phyloP scores from a whole-genome alignment of 2,329 filamentous ascomycete genomes.

The Colletotrichum ledebouriae region DNA sequence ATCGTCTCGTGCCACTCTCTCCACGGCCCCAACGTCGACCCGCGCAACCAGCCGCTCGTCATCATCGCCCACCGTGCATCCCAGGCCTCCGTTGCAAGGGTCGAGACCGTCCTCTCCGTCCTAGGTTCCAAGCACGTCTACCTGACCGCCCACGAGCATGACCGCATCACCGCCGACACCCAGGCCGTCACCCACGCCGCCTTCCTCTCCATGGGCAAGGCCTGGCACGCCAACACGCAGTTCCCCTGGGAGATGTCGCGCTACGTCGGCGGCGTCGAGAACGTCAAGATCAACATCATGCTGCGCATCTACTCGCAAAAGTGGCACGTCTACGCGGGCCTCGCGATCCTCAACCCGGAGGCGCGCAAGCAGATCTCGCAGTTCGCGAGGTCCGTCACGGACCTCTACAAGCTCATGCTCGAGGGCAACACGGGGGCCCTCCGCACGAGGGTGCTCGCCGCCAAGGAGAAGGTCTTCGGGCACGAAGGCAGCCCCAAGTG shows the following conservation, averaged over 20 bases:
- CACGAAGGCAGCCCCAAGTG: constrained; percentile 69
- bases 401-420: constrained; percentile 97
- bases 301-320: constrained; percentile 98
- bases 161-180: constrained; percentile 97
- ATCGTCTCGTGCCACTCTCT: constrained; percentile 97
- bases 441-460: constrained; percentile 74
- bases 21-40: constrained; percentile 91
- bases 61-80: constrained; percentile 93
- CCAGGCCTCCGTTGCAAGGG: constrained; percentile 79
- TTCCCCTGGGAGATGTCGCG: constrained; percentile 98
- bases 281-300: constrained; percentile 99
- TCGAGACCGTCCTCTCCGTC: constrained; percentile 85
- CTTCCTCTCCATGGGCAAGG: constrained; percentile 97
- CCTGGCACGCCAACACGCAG: constrained; percentile 94
- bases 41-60: constrained; percentile 90
- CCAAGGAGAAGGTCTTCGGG: constrained; percentile 79
- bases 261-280: constrained; percentile 97
- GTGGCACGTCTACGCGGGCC: constrained; percentile 98
- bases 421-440: constrained; percentile 84
- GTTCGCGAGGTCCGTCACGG: constrained; percentile 92
- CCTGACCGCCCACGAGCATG: constrained; percentile 88
- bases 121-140: constrained; percentile 89
- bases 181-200: constrained; percentile 98
- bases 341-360: constrained; percentile 95
- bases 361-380: constrained; percentile 93